These are phyloP conservation scores for Salix viminalis DNA, from an alignment of 345 rosid genomes.

Conservation along the genomic window DNA sequence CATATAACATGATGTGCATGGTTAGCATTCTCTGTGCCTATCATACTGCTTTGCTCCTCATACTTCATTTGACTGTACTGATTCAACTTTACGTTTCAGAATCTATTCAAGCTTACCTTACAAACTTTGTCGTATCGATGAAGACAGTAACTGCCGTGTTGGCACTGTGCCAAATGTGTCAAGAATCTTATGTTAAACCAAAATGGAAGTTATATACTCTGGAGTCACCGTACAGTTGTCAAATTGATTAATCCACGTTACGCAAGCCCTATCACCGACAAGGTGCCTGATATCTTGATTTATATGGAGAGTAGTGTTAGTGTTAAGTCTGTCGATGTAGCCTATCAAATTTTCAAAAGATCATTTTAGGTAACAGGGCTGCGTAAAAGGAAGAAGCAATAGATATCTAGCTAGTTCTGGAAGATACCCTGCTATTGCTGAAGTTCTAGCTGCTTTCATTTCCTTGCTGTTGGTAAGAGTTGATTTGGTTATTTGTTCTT, in stretches of 20 bases:
- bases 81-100: constrained; percentile 12
- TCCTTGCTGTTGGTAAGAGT: constrained; percentile 13
- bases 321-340: neutral
- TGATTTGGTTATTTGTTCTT: neutral
- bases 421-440: neutral
- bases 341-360: neutral
- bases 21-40: neutral
- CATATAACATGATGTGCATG: neutral
- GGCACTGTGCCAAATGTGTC: constrained; percentile 21
- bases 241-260: constrained; percentile 16
- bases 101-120: constrained; percentile 13
- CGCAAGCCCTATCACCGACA: constrained; percentile 8
- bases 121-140: constrained; percentile 9
- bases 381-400: constrained; percentile 5
- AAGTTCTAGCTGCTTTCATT: neutral
- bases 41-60: neutral
- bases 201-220: constrained; percentile 12
- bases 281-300: constrained; percentile 5
- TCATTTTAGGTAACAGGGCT: constrained; percentile 12
- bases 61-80: neutral
- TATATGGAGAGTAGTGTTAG: neutral
- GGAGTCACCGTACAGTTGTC: constrained; percentile 28
- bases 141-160: constrained; percentile 8
- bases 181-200: neutral
- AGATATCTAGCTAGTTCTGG: constrained; percentile 5